Evolutionary conservation across 768 basidiomycete genomes (phyloP).

Genomic region (Hericium erinaceus): DNA sequence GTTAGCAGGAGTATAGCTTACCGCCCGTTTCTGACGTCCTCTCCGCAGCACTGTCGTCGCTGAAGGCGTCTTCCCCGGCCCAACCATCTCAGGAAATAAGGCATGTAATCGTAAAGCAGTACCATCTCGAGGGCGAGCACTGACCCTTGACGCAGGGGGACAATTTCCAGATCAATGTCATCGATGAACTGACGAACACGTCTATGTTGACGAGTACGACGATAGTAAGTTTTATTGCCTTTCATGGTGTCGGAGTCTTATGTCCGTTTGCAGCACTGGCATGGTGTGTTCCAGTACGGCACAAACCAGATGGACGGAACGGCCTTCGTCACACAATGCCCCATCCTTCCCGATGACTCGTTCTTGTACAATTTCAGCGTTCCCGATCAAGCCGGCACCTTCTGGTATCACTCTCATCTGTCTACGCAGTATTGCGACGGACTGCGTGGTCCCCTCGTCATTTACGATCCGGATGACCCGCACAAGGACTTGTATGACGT

Average conservation of each 20-base stretch:
- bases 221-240: constrained; percentile 20
- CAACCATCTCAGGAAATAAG: background rate
- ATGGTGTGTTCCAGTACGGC: constrained; percentile 30
- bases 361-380: constrained; percentile 29
- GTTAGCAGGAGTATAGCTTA: background rate
- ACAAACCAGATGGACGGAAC: constrained; percentile 34
- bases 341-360: constrained; percentile 25
- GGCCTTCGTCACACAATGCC: constrained; percentile 34
- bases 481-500: constrained; percentile 32
- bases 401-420: constrained; percentile 41
- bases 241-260: background rate
- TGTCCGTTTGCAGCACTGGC: constrained; percentile 21
- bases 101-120: background rate
- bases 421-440: constrained; percentile 49
- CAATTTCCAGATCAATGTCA: constrained; percentile 28
- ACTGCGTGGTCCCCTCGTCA: constrained; percentile 37
- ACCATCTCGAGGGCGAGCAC: background rate
- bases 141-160: constrained; percentile 16
- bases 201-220: constrained; percentile 27
- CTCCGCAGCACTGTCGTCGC: background rate
- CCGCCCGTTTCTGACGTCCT: background rate
- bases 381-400: constrained; percentile 25
- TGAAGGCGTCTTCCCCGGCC: background rate
- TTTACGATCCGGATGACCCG: constrained; percentile 30
- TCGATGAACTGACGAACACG: constrained; percentile 23